Conservation (phyloP, 1,139 yeast genomes). For the Suhomyces bolitotheri region DNA sequence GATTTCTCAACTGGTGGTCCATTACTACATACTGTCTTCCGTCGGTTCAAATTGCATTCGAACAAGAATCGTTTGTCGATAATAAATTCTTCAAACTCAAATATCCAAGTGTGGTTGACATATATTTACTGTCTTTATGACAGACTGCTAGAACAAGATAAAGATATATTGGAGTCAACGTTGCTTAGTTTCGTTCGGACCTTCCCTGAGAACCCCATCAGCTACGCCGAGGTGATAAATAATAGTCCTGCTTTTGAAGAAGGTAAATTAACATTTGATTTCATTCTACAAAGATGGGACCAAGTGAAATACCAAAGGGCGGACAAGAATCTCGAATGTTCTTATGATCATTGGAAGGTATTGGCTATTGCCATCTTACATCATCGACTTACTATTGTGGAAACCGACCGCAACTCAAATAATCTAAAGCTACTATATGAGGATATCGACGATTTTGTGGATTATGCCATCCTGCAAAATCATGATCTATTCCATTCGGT, state of each 20-base stretch:
- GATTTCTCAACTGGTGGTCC: conserved; percentile 7
- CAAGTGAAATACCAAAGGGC: background rate
- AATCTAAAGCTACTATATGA: conserved; percentile 7
- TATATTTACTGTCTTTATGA: conserved; percentile 28
- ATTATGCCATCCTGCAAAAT: conserved; percentile 27
- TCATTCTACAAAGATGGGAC: conserved; percentile 13
- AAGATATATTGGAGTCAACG: conserved; percentile 14
- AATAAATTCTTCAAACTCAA: conserved; percentile 5
- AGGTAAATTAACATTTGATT: conserved; percentile 11
- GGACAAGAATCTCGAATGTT: conserved; percentile 8
- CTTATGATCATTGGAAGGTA: conserved; percentile 39
- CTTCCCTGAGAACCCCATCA: conserved; percentile 25
- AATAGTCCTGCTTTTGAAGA: conserved; percentile 20
- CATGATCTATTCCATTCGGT: conserved; percentile 42
- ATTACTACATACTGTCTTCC: conserved; percentile 11
- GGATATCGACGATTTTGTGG: conserved; percentile 16
- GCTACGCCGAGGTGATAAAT: conserved; percentile 34
- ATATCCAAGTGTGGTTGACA: conserved; percentile 34
- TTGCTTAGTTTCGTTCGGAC: conserved; percentile 23
- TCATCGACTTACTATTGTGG: conserved; percentile 13
- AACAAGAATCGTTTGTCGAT: conserved; percentile 7
- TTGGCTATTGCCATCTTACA: conserved; percentile 33
- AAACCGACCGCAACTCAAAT: conserved; percentile 11
- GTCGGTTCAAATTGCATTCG: conserved; percentile 4
- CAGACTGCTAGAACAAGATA: conserved; percentile 8